Base-by-base conservation (phyloP, 371 early-diverging fungal species). In the Amoeboaphelidium protococcarum region DNA sequence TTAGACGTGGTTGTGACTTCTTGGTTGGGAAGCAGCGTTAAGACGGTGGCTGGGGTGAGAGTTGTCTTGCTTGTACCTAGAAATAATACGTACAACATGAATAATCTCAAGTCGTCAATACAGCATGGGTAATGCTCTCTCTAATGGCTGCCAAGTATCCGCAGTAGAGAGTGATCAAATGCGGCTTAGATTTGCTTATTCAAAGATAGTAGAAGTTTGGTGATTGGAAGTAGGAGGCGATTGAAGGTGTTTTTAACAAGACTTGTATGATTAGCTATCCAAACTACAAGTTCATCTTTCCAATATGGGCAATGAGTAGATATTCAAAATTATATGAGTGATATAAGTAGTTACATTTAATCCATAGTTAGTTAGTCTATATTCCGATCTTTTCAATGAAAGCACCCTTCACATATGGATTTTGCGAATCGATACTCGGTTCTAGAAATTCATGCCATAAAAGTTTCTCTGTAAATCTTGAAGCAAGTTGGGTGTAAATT, bases 31-130 rank as follows among this genome's bases (percentile, higher is more conserved):
- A 82, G 51, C 94, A 92, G 63, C 65, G 69, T 47, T 61, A 44
- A 2, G 95, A 95, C 53, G 95, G 94, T 50, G 95, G 95, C 2
- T 95, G 95, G 95, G 95, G 95, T 45, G 95, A 95, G 57, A 64
- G 74, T n/a, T n/a, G n/a, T n/a, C n/a, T 68, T 70, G 72, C 83
- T 1, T 84, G 82, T 52, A 84, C 82, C 52, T 63, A 53, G 31
- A 72, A 64, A 52, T 68, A 56, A 0, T 88, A 76, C 50, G 58
- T 66, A 40, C 68, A 73, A 40, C 74, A 75, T 45, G 59, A 63
- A 3, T 52, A 66, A 27, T 72, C 82, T 1, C 94, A 95, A 61
- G 89, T 90, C 1, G 85, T 88, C 2, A 75, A 90, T 45, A 92
- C 94, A 0, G 68, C 86, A 0, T 90, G 76, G 71, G 86, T 86